Evolutionary conservation across 1,284 basidiomycete genomes (phyloP).

Genomic region (Trametes hirsuta): DNA sequence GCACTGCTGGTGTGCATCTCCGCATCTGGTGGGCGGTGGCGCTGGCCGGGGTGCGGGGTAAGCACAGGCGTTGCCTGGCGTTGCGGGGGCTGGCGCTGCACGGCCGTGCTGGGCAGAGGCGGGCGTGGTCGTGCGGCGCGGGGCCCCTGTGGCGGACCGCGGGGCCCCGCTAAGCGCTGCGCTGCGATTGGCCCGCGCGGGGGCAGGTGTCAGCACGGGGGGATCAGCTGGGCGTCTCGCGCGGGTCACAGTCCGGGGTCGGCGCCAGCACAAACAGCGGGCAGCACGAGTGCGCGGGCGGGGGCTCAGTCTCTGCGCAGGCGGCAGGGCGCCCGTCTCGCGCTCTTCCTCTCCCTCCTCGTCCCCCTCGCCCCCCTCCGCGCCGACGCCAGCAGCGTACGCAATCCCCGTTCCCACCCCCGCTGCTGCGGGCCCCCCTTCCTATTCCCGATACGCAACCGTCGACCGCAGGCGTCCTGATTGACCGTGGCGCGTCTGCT

Average conservation of each 20-base stretch:
- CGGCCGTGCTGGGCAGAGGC: too few species aligned
- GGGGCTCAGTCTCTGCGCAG: not conserved
- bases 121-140: not conserved
- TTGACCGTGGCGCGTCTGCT: constrained; percentile 22
- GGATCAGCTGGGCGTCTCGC: constrained; percentile 8
- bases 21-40: too few species aligned
- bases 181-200: constrained; percentile 3
- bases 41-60: not conserved
- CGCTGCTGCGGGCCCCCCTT: not conserved
- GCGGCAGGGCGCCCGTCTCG: not conserved
- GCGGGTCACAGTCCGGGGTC: too few species aligned
- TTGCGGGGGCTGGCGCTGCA: not conserved
- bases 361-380: not conserved
- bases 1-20: too few species aligned
- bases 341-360: constrained; percentile 2
- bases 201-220: constrained; percentile 16
- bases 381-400: not conserved
- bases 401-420: constrained; percentile 1
- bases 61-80: not conserved
- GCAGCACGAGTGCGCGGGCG: too few species aligned
- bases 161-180: constrained; percentile 7
- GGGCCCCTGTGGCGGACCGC: not conserved
- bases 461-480: constrained; percentile 14
- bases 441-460: constrained; percentile 6
- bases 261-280: too few species aligned